Evolutionary conservation across 2,329 filamentous ascomycete genomes (phyloP), one percentile per base, ranked within the genome.

Genomic region (Dothideomycetes sp.): DNA sequence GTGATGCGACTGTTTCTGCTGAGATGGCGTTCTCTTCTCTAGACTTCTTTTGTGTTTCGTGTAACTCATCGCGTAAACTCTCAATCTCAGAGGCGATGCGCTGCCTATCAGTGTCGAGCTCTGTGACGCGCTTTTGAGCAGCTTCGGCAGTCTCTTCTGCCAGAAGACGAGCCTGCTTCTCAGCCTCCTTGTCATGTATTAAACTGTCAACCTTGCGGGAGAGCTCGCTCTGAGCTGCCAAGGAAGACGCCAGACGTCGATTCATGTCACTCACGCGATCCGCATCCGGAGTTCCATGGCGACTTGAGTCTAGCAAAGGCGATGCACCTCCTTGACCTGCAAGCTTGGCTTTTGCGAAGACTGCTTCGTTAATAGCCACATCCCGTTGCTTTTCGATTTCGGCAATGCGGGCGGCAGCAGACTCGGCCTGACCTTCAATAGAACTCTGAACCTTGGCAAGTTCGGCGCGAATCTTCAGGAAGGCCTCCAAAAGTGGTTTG

Each of bases 371-470:
- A 40, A 98, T 80, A n/a, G 91, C 91, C 28, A 82, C 80, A 62
- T 98, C 91, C 36, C 93, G 76, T 65, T 98, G 91, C 57, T 84
- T 88, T 59, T 98, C 91, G 1, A 93, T 82, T 58, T 95, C 88
- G 2, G 89, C 88, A 47, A 98, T 88, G 47, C 89, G 79, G 59
- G 82, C 88, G 0, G 88, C 86, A 7, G 91, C 88, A 42, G 85
- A 68, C 6, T 85, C 71, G 10, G 87, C 84, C 64, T 96, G 91
- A 51, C 85, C 79, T 51, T 95, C 88, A 35, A 98, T 84, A 0
- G 87, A 85, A 11, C 71, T 78, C 59, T 98, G 93, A 30, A 98
- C 88, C 46, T 88, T 91, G 17, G 82, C 76, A 10, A 98, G 70
- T 56, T 98, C 91, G 5, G 80, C 76, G 45, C 86, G 80, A 87